Percentiles rank a stretch among this genome's conserved stretches.
phyloP scores from a whole-genome alignment of 2,329 filamentous ascomycete genomes.

The Colletotrichum horii region DNA sequence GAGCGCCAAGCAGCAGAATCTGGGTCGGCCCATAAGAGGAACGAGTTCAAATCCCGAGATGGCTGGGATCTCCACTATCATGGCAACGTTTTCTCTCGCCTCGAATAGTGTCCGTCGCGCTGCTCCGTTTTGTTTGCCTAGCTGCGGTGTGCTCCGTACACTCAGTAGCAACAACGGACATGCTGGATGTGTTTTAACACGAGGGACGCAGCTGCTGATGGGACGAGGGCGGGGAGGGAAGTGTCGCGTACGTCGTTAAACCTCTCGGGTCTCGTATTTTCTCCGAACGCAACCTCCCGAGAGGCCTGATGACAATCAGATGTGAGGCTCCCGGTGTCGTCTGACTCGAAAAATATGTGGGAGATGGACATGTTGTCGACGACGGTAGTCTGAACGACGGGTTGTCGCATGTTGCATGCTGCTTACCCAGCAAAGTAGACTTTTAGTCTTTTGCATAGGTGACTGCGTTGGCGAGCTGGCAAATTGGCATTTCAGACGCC shows the following conservation, averaged over 20 bases:
- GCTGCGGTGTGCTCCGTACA: not conserved
- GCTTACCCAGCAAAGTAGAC: not conserved
- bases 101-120: not conserved
- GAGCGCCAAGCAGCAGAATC: not conserved
- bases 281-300: conserved; percentile 1
- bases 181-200: not conserved
- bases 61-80: not conserved
- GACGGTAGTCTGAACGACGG: not conserved
- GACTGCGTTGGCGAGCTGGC: not conserved
- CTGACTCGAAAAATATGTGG: not conserved
- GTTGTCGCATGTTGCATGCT: not conserved
- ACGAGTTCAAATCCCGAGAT: conserved; percentile 12
- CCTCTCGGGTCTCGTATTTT: not conserved
- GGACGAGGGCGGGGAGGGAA: not conserved
- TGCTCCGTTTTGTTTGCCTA: not conserved
- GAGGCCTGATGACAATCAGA: not conserved
- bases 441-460: not conserved
- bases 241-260: not conserved
- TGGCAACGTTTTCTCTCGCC: not conserved
- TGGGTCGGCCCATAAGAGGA: not conserved
- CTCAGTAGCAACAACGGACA: not conserved
- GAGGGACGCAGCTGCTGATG: not conserved
- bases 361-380: not conserved
- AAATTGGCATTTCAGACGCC: not conserved
- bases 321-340: not conserved